These are phyloP conservation scores for Gloeopeniophorella convolvens DNA, from an alignment of 768 basidiomycete species.

Conservation along the genomic window DNA sequence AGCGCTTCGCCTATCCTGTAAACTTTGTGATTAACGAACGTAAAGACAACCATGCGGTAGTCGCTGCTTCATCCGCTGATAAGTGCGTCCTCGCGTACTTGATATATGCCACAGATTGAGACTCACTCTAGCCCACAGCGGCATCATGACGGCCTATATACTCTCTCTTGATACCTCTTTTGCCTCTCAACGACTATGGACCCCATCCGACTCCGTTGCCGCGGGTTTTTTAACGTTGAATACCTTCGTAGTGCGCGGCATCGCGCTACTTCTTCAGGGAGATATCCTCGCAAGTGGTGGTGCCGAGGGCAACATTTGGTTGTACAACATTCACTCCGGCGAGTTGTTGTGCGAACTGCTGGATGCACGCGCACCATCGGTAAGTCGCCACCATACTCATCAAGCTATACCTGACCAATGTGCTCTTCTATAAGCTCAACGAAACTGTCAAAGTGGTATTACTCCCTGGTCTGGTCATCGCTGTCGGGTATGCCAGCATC, in stretches of 20 bases:
- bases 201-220: not conserved
- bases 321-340: not conserved
- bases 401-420: not conserved
- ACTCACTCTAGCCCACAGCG: no score
- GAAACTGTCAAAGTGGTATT: slow-evolving; percentile 2
- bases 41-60: not conserved
- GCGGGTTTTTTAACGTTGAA: not conserved
- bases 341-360: not conserved
- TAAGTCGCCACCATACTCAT: not conserved
- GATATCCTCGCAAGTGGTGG: not conserved
- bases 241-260: not conserved
- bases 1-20: not conserved
- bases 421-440: not conserved
- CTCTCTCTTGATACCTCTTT: not conserved
- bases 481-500: not conserved
- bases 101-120: no score
- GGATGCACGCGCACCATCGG: not conserved
- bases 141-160: not conserved
- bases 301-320: not conserved
- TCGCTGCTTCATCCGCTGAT: not conserved
- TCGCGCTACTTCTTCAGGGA: not conserved
- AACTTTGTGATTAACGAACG: not conserved
- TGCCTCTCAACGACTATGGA: not conserved
- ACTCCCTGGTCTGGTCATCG: not conserved
- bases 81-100: not conserved